phyloP scores from a whole-genome alignment of 73 alveolate species.

The Tetrahymena malaccensis region DNA sequence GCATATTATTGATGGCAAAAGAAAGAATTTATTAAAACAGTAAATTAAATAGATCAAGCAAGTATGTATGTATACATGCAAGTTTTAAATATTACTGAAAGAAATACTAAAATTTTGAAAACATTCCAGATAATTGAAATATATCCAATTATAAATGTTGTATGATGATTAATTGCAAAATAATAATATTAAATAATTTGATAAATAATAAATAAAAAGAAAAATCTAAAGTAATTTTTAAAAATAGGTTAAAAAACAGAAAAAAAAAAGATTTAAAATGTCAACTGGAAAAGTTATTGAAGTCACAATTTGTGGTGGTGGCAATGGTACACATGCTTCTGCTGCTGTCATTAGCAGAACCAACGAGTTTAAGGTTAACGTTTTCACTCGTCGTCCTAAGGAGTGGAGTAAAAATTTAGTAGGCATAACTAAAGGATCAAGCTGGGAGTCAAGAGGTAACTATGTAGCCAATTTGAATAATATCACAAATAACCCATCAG shows the following conservation, averaged over 20 bases:
- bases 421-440: conserved; percentile 53
- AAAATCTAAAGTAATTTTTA: not conserved
- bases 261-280: not conserved
- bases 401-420: conserved; percentile 37
- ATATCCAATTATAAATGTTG: not conserved
- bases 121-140: not conserved
- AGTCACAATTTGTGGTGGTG: conserved; percentile 57
- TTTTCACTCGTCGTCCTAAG: conserved; percentile 61
- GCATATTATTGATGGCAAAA: not conserved
- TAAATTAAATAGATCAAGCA: not conserved
- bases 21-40: not conserved
- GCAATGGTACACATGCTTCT: conserved; percentile 69
- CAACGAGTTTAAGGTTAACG: conserved; percentile 48
- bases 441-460: conserved; percentile 66
- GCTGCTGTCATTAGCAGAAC: conserved; percentile 55
- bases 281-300: not conserved
- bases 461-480: conserved; percentile 11
- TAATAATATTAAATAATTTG: not conserved
- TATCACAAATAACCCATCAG: conserved; percentile 58
- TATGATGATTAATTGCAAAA: not conserved
- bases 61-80: too few species aligned
- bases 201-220: not conserved
- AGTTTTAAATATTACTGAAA: not conserved
- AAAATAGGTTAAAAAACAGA: not conserved
- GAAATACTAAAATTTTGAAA: not conserved